Evolutionary conservation across 2,329 filamentous ascomycete genomes (phyloP), one percentile per base, ranked within the genome.

Genomic region (Bipolaris cookei): DNA sequence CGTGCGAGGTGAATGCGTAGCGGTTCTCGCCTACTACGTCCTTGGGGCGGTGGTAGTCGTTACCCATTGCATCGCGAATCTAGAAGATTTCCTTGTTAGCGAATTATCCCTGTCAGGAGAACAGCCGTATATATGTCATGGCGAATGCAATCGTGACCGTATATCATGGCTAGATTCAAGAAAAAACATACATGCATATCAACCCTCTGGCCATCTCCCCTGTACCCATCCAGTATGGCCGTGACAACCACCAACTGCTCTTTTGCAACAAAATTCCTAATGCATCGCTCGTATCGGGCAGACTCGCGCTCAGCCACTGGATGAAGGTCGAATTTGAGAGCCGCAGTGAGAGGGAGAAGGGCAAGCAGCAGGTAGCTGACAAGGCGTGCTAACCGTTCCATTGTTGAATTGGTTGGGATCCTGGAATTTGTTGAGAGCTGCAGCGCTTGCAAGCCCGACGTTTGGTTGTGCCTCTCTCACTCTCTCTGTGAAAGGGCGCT

Each of bases 191-290:
- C 94, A 80, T 96, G 89, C 84, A 99, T 95, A 78, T 98, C 96
- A 64, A 98, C 87, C 69, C 86, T 81, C 87, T 96, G 93, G 51
- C 95, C 95, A 82, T 99, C 95, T 56, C 92, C 94, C 79, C 89
- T 91, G 66, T 81, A 81, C n/a, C 95, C 95, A 75, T 89, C 87
- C 54, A 97, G 84, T 58, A 88, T 97, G 53, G 93, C 91, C 55
- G 94, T 98, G 51, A 99, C 94, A 32, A 98, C 94, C 39, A 99
- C 95, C 65, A 99, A 82, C 64, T 95, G 96, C 75, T 97, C 92
- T 79, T 88, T 90, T 60, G 87, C 85, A 65, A 97, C 93, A 78
- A 97, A 99, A 82, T 99, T 99, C 77, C 94, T 88, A 78, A 99
- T 90, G 82, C 95, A 99, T 81, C 94, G 86, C 80, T 94, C 90